Evolutionary conservation across 768 basidiomycete species (phyloP).

Genomic region (Suillus paluster): DNA sequence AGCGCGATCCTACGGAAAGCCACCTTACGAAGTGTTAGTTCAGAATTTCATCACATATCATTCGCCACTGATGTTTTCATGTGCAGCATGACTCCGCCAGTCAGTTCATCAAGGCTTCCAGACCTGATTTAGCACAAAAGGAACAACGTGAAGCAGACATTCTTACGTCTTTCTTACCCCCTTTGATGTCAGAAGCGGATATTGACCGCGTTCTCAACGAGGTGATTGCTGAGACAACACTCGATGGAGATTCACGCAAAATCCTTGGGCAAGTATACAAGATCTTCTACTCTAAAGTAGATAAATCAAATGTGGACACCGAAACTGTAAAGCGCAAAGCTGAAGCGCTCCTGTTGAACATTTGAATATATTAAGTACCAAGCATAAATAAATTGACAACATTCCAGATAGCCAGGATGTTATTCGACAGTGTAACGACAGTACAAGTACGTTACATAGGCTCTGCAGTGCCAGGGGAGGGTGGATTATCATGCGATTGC

Average conservation of each 20-base stretch:
- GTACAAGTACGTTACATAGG: background rate
- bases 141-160: constrained; percentile 61
- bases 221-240: constrained; percentile 37
- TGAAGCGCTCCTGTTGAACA: constrained; percentile 40
- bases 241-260: constrained; percentile 23
- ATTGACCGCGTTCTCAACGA: constrained; percentile 56
- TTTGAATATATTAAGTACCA: background rate
- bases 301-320: constrained; percentile 61
- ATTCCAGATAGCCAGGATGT: background rate
- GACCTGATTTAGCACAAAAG: constrained; percentile 67
- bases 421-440: background rate
- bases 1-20: constrained; percentile 62
- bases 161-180: constrained; percentile 60
- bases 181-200: constrained; percentile 57
- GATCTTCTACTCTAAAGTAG: constrained; percentile 63
- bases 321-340: constrained; percentile 59
- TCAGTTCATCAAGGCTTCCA: constrained; percentile 59
- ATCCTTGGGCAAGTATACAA: constrained; percentile 58
- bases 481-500: background rate
- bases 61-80: no score
- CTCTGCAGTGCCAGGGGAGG: background rate
- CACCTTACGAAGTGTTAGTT: constrained; percentile 58
- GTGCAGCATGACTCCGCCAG: constrained; percentile 60
- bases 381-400: background rate
- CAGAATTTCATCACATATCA: constrained; percentile 8